Base-by-base conservation (phyloP, 768 basidiomycete genomes). In the Mrakia hoshinonis region DNA sequence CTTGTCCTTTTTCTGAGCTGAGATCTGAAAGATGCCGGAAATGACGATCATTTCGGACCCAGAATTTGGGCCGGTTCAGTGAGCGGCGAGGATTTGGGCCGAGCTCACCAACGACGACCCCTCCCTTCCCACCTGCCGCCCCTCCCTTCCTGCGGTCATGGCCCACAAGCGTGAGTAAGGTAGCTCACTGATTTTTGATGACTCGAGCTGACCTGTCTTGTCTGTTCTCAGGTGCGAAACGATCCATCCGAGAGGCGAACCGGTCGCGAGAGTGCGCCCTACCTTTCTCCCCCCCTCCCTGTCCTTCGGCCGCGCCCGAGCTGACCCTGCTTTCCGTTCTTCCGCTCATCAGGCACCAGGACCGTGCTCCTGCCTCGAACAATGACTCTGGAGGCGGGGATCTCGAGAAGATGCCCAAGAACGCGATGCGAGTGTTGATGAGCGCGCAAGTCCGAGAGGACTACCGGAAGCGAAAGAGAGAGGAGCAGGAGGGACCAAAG, bases 381-480 rank as follows among this genome's bases (percentile, higher is more conserved):
- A 43, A 43, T 36, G 26, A 26, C 11, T 36, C 13, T 15, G 11
- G 36, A 43, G 43, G 43, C 9, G 36, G 39, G 15, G 72, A 68
- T 9, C 46, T 68, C 36, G 72, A 67, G 15, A 66, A 68, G 4
- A 26, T 61, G 10, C 72, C 72, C 58, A 73, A 73, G 60, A 46
- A 47, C 29, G 72, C 72, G 0, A 51, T 73, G 67, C 48, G 72
- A 15, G 51, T 73, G 47, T 47, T 73, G 24, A 67, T 68, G 38
- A 52, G 58, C 9, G 62, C 62, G n/a, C 34, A 68, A 43, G 54
- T 62, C 12, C 58, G 67, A 60, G 67, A 61, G 24, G 67, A 73
- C 11, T 73, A 63, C 61, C 29, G 66, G 24, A 67, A 73, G 62
- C 31, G 72, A 9, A 67, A 68, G 72, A 58, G 67, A 22, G 72